Evolutionary conservation across 108 stramenopile genomes (phyloP).

Genomic region (Fistulifera pelliculosa): DNA sequence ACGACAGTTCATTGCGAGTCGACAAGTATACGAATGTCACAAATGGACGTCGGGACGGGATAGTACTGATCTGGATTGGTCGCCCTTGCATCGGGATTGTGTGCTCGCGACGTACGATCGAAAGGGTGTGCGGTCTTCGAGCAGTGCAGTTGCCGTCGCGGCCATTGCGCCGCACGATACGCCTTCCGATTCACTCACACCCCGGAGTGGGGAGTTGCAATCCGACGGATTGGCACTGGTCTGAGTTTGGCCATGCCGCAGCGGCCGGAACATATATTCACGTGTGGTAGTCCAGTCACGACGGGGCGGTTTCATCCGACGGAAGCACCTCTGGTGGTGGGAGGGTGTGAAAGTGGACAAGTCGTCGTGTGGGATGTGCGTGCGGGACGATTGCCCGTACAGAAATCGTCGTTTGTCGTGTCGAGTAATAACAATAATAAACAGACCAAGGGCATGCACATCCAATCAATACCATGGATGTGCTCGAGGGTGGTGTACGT

Average conservation of each 20-base stretch:
- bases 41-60: constrained; percentile 60
- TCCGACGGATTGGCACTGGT: constrained; percentile 70
- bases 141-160: constrained; percentile 30
- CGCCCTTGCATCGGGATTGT: constrained; percentile 69
- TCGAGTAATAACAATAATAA: constrained; percentile 11
- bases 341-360: constrained; percentile 75
- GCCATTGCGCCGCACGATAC: constrained; percentile 54
- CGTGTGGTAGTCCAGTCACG: constrained; percentile 71
- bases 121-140: constrained; percentile 21
- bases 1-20: constrained; percentile 44
- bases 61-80: constrained; percentile 81
- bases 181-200: constrained; percentile 51
- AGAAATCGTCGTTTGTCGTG: constrained; percentile 38
- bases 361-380: constrained; percentile 82
- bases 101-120: constrained; percentile 66
- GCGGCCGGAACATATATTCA: constrained; percentile 83
- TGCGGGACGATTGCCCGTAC: constrained; percentile 76
- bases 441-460: constrained; percentile 47
- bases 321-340: constrained; percentile 71
- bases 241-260: constrained; percentile 75
- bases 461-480: constrained; percentile 56
- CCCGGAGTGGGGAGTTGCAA: constrained; percentile 37
- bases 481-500: constrained; percentile 64
- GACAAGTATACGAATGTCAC: constrained; percentile 53
- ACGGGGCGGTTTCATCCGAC: constrained; percentile 69